Base-by-base conservation (phyloP, 1,284 basidiomycete species). In the Cerrena zonata region DNA sequence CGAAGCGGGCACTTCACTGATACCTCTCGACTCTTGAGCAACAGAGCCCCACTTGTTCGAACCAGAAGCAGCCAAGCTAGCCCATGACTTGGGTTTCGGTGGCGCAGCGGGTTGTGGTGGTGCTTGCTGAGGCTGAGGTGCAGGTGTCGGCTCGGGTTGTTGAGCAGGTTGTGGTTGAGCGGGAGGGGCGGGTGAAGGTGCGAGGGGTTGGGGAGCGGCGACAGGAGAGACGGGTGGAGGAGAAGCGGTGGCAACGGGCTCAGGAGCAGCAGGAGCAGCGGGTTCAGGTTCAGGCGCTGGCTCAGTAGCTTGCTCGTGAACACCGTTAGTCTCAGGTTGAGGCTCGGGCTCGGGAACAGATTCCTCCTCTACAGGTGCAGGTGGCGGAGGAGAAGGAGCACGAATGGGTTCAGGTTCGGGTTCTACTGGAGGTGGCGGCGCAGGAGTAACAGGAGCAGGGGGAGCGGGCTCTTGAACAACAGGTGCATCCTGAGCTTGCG, bases 21-120 rank as follows among this genome's bases (percentile, higher is more conserved):
- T 79, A 27, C 86, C 87, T 49, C 82, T 78, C 1, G 82, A 80
- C 53, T 90, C 85, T 54, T 79, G 76, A 5, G 88, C 86, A 37
- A 89, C 86, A 1, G 82, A 64, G 41, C 89, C 89, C 90, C 90
- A 93, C 63, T 86, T 84, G 64, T 80, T 84, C 27, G 79, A 69
- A 61, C 88, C 86, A 21, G 86, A 69, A 34, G 92, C 91, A 48
- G 93, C 94, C 45, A 95, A 81, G 53, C 86, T 88, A 0, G 94
- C 94, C 94, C 93, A 96, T 0, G 87, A 89, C 67, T 91, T 89
- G 21, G 85, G 84, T 21, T 61, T 72, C 13, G 79, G 65, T 1
- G 87, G 82, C 19, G 74, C 78, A 21, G 72, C 58, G 0, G 71
- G 68, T 40, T 58, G 62, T 45, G 63, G 48, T n/a, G 64, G 58